These are phyloP conservation scores for Phoenix roebelenii DNA, from an alignment of 176 grass and related monocot genomes.

Conservation along the genomic window DNA sequence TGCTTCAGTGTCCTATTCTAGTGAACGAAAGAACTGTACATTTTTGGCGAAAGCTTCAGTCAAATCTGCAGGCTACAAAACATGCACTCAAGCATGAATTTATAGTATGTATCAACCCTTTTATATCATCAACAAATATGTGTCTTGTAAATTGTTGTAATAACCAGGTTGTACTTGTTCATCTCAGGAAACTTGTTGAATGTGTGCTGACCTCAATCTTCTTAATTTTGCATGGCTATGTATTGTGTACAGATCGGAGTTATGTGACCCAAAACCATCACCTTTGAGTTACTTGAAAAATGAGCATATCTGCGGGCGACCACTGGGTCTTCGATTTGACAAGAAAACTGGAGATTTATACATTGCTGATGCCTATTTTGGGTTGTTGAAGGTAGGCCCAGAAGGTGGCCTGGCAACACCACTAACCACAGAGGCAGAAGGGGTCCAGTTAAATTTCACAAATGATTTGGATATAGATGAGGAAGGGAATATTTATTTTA, in stretches of 20 bases:
- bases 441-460: slow-evolving; percentile 77
- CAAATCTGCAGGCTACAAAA: no score
- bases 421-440: slow-evolving; percentile 72
- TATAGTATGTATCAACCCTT: no score
- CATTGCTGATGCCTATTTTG: slow-evolving; percentile 91
- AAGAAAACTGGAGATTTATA: slow-evolving; percentile 59
- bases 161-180: no score
- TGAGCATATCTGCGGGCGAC: slow-evolving; percentile 86
- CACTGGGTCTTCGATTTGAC: slow-evolving; percentile 74
- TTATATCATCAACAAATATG: no score
- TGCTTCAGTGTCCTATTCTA: no score
- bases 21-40: no score
- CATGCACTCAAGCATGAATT: no score
- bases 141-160: no score
- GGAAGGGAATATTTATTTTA: slow-evolving; percentile 79
- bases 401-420: slow-evolving; percentile 70
- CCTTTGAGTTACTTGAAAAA: slow-evolving; percentile 61
- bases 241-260: slow-evolving; percentile 17
- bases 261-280: slow-evolving; percentile 63
- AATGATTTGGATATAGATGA: slow-evolving; percentile 85
- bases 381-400: slow-evolving; percentile 74
- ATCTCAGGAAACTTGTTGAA: no score
- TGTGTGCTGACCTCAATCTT: no score
- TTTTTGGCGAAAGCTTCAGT: no score
- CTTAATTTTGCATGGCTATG: no score